Conservation (phyloP, 176 grass and related monocot species). For the Bothriochloa decipiens region DNA sequence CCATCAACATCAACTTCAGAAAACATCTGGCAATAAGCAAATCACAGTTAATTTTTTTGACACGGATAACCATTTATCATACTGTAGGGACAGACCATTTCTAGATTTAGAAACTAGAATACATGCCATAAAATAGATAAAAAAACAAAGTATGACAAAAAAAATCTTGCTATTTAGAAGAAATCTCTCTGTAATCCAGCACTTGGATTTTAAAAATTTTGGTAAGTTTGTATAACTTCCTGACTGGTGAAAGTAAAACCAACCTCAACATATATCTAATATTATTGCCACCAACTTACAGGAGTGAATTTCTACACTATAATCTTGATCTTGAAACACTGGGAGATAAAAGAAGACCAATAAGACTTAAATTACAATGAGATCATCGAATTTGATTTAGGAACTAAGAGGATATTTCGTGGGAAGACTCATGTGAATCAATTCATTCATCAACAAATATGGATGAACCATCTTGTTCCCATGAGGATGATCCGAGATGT, state of each 20-base stretch:
- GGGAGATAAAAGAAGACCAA: not conserved
- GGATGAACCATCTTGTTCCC: constrained; percentile 25
- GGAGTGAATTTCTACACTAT: not conserved
- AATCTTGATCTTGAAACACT: not conserved
- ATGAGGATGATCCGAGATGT: not conserved
- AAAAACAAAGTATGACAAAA: not conserved
- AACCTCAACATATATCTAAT: not conserved
- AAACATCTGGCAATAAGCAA: constrained; percentile 43
- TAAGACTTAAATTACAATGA: not conserved
- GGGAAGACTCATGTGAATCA: not conserved
- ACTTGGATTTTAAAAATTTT: not conserved
- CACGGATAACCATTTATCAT: not conserved
- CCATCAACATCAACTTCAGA: constrained; percentile 36
- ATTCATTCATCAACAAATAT: constrained; percentile 29
- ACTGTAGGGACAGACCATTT: constrained; percentile 7
- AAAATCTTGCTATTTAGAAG: not conserved
- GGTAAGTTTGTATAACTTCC: not conserved
- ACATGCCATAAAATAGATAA: not conserved
- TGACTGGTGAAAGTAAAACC: constrained; percentile 24
- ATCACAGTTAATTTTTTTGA: not conserved
- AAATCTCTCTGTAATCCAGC: not conserved
- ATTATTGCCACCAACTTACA: not conserved
- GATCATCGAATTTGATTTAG: not conserved
- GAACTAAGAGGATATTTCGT: not conserved
- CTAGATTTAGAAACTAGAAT: not conserved